Evolutionary conservation across 1,139 yeast genomes (phyloP).

Genomic region (Hanseniaspora gamundiae): DNA sequence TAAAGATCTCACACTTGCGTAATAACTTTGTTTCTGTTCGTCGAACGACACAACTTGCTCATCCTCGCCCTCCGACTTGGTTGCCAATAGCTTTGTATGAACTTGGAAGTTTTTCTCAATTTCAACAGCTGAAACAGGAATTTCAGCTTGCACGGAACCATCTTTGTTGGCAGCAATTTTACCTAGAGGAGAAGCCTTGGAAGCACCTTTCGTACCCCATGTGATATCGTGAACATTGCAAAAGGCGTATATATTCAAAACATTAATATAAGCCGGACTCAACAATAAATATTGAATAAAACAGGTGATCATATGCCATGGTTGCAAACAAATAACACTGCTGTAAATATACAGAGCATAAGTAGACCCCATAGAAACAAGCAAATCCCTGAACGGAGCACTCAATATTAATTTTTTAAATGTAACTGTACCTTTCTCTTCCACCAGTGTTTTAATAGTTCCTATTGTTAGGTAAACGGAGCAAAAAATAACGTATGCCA

Average conservation of each 20-base stretch:
- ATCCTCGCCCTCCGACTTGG: conserved; percentile 31
- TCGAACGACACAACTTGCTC: conserved; percentile 30
- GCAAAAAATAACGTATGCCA: conserved; percentile 88
- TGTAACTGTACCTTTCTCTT: conserved; percentile 17
- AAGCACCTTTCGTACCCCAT: conserved; percentile 96
- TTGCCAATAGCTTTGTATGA: conserved; percentile 50
- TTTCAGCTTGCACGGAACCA: conserved; percentile 64
- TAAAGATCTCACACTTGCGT: conserved; percentile 65
- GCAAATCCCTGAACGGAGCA: conserved; percentile 64
- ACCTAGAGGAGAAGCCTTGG: conserved; percentile 48
- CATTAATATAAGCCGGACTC: conserved; percentile 84
- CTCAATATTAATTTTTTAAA: conserved; percentile 33
- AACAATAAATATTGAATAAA: conserved; percentile 74
- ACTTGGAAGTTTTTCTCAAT: conserved; percentile 48
- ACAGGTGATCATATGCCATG: conserved; percentile 90
- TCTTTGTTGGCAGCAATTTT: conserved; percentile 57
- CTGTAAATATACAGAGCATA: conserved; percentile 70
- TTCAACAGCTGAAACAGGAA: conserved; percentile 52
- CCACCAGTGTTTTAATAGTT: conserved; percentile 37
- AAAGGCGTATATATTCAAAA: conserved; percentile 79
- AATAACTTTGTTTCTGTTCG: conserved; percentile 55
- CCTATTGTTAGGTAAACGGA: conserved; percentile 73
- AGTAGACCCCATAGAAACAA: conserved; percentile 78
- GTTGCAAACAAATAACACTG: conserved; percentile 73
- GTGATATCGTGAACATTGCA: conserved; percentile 94